Evolutionary conservation across 148 eudicot genomes (phyloP).

Genomic region (Arbutus unedo): DNA sequence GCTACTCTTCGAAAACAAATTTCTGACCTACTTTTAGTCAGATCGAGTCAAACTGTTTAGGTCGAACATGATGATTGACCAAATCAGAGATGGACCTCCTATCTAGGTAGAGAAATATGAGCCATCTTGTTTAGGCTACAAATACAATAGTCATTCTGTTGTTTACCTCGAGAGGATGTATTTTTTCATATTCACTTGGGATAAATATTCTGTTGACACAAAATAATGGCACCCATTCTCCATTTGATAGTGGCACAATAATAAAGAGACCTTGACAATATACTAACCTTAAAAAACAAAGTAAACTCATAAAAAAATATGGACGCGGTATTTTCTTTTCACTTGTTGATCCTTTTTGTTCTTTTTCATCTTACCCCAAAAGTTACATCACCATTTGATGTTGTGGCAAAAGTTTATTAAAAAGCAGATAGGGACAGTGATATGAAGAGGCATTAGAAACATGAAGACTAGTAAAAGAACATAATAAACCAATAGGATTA

Average conservation of each 20-base stretch:
- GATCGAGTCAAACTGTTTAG: too few relatives aligned
- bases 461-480: not conserved
- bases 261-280: too few relatives aligned
- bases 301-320: too few relatives aligned
- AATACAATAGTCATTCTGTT: not conserved
- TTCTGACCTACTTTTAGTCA: too few relatives aligned
- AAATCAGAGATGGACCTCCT: not conserved
- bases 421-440: not conserved
- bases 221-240: not conserved
- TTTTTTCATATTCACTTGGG: not conserved
- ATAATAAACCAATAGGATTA: not conserved
- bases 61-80: too few relatives aligned
- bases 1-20: too few relatives aligned
- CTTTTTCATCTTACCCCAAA: too few relatives aligned
- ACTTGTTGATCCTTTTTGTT: too few relatives aligned
- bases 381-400: not conserved
- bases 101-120: not conserved
- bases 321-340: too few relatives aligned
- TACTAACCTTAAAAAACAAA: too few relatives aligned
- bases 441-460: not conserved
- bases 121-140: not conserved
- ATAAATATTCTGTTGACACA: not conserved
- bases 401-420: not conserved
- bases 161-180: not conserved
- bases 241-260: not conserved